Base-by-base conservation (phyloP, 2,329 filamentous ascomycete species). In the Phialophora macrospora region DNA sequence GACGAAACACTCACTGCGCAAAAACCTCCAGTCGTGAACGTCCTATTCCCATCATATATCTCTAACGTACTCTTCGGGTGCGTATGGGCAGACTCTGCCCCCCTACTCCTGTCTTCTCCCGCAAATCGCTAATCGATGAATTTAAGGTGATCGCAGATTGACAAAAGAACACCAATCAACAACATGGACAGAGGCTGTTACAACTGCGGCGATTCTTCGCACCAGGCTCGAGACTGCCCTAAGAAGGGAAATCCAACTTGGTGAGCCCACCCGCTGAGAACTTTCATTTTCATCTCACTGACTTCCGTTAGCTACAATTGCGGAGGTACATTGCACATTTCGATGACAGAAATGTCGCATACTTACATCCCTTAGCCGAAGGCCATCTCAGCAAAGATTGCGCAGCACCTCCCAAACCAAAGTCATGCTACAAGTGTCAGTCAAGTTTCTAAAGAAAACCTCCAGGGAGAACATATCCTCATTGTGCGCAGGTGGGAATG, bases 311-410 rank as follows among this genome's bases (percentile, higher is more conserved):
- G 89, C 86, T 93, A 92, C 83, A 92, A 92, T 85, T 93, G 90
- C 78, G 88, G 88, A 80, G 86, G 88, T 90, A 84, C 80, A 87
- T 82, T 66, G 63, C 63, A 51, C 67, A 62, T 32, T 61, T 54
- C 34, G 48, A 28, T 46, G 26, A 17, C 48, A 26, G 22, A 32
- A 44, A n/a, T 55, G 12, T 12, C 41, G 38, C 30, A 44, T 26
- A 65, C 60, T 66, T 22, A 65, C 55, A 26, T 54, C 55, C 28
- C 28, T 55, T 55, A 85, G 83, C 80, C 73, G 81, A 86, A 82
- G 91, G 91, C 73, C 91, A 94, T 79, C 89, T 94, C 80, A 89
- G 90, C 86, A 92, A 93, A 80, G 94, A 98, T 78, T 98, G 94
- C 85, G 88, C 90, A 70, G 88, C 92, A 78, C 90, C 92, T 66